phyloP scores from a whole-genome alignment of 1,284 basidiomycete genomes.

The Trametes polyzona region DNA sequence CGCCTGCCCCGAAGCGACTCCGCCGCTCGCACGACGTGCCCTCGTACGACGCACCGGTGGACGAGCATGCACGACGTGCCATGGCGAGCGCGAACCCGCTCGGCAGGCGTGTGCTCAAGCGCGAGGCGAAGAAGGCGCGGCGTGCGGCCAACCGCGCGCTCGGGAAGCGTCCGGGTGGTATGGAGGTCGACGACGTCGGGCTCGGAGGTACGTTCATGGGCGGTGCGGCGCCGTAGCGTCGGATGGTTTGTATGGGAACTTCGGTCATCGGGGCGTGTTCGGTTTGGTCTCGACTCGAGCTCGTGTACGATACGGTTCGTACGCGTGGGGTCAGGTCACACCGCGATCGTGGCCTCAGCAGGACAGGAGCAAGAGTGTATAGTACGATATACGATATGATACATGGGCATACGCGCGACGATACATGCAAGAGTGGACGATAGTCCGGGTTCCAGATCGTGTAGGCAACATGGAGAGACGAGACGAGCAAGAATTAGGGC shows the following conservation, averaged over 20 bases:
- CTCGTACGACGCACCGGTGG: conserved; percentile 50
- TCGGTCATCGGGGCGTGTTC: neutral
- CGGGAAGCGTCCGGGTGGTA: conserved; percentile 28
- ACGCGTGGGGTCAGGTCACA: no score
- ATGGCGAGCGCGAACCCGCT: conserved; percentile 61
- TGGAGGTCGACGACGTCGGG: conserved; percentile 41
- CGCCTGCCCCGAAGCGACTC: conserved; percentile 62
- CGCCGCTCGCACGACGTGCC: conserved; percentile 55
- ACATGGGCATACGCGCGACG: neutral
- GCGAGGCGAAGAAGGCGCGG: conserved; percentile 60
- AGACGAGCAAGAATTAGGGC: neutral
- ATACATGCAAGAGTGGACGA: neutral
- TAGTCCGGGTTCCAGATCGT: no score
- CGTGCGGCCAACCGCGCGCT: conserved; percentile 42
- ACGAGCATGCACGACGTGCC: conserved; percentile 38
- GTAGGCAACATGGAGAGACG: neutral
- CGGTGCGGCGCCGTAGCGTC: neutral
- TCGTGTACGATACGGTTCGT: no score
- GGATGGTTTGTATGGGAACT: neutral
- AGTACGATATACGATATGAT: neutral
- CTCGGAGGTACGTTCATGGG: conserved; percentile 34
- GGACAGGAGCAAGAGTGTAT: neutral
- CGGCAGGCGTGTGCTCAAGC: conserved; percentile 58
- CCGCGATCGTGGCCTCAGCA: no score
- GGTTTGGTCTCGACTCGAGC: no score